Conservation (phyloP, 2,329 filamentous ascomycete genomes). For the Sarocladium brachiariae region DNA sequence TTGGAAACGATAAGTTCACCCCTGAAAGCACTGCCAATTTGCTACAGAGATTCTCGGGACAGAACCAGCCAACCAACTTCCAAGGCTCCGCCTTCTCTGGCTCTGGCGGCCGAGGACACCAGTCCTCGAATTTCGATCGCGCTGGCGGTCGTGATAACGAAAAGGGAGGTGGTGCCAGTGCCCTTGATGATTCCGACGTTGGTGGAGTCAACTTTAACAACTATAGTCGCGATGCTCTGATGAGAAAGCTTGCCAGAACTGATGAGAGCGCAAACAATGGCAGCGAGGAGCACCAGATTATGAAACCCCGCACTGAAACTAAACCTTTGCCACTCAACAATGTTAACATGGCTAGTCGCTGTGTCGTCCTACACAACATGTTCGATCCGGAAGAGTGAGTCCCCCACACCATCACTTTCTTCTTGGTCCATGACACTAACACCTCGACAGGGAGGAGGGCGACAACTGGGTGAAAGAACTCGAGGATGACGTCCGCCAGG, state of each 20-base stretch:
- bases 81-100: constrained; percentile 91
- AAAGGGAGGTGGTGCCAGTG: constrained; percentile 85
- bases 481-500: constrained; percentile 84
- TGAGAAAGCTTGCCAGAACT: constrained; percentile 95
- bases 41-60: constrained; percentile 73
- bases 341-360: constrained; percentile 87
- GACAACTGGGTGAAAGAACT: constrained; percentile 88
- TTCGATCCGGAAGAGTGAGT: constrained; percentile 89
- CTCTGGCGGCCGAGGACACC: constrained; percentile 76
- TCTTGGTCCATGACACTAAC: constrained; percentile 24
- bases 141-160: constrained; percentile 83
- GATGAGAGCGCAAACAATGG: constrained; percentile 66
- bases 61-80: constrained; percentile 43
- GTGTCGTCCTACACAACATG: constrained; percentile 91
- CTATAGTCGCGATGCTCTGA: constrained; percentile 95
- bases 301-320: constrained; percentile 71
- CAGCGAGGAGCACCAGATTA: constrained; percentile 62
- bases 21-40: constrained; percentile 91
- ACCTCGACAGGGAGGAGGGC: constrained; percentile 64
- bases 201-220: constrained; percentile 99
- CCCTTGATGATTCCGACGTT: constrained; percentile 94
- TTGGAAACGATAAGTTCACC: constrained; percentile 99
- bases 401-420: not conserved
- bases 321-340: constrained; percentile 70
- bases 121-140: constrained; percentile 84